Conservation (phyloP, 495 filamentous ascomycete species). For the Podospora anserina region DNA sequence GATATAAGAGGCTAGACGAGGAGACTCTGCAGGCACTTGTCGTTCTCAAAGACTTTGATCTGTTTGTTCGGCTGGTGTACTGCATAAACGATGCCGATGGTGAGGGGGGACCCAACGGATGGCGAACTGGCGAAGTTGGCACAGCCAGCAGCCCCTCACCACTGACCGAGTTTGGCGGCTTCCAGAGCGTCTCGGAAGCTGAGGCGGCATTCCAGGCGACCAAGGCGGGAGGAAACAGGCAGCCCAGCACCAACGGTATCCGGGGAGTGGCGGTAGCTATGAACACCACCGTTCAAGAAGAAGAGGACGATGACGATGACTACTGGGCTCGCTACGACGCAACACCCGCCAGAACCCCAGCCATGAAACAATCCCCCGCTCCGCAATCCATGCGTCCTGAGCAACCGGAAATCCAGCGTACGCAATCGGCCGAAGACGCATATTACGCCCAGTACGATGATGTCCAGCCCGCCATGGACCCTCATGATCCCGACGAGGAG, state of each 20-base stretch:
- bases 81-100: conserved; percentile 61
- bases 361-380: conserved; percentile 58
- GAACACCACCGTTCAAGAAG: conserved; percentile 29
- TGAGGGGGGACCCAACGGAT: conserved; percentile 57
- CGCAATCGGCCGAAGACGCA: conserved; percentile 57
- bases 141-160: conserved; percentile 50
- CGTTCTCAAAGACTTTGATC: conserved; percentile 49
- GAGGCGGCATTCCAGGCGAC: conserved; percentile 41
- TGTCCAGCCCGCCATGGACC: conserved; percentile 89
- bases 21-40: conserved; percentile 80
- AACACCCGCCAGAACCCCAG: conserved; percentile 74
- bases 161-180: conserved; percentile 40
- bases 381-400: conserved; percentile 33
- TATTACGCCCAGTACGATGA: conserved; percentile 87
- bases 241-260: not conserved
- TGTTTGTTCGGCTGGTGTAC: conserved; percentile 53
- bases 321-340: conserved; percentile 96
- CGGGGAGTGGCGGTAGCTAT: conserved; percentile 22
- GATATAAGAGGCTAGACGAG: conserved; percentile 73
- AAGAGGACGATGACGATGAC: conserved; percentile 78
- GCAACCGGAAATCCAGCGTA: conserved; percentile 22
- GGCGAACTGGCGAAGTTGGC: conserved; percentile 79
- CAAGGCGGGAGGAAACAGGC: conserved; percentile 22
- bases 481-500: conserved; percentile 72
- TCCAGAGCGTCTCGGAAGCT: conserved; percentile 40